Conservation (phyloP, 2,329 filamentous ascomycete species). For the Gnomoniopsis smithogilvyi region DNA sequence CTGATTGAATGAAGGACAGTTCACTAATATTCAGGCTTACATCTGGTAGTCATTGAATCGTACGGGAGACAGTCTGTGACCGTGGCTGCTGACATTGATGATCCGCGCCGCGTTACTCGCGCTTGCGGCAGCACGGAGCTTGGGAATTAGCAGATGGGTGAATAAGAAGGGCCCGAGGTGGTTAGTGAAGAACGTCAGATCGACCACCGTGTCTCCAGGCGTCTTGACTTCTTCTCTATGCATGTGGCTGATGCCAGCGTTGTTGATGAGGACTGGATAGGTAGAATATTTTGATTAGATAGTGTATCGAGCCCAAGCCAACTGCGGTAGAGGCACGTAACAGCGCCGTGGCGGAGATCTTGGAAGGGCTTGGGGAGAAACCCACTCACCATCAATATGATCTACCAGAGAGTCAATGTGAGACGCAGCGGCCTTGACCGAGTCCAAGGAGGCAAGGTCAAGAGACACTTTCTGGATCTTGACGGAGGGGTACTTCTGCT, state of each 20-base stretch:
- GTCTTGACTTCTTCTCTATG: slow-evolving; percentile 10
- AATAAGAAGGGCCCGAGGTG: slow-evolving; percentile 47
- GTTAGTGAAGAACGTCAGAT: slow-evolving; percentile 41
- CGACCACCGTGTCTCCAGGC: slow-evolving; percentile 19
- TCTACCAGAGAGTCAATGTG: slow-evolving; percentile 29
- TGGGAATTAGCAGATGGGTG: slow-evolving; percentile 42
- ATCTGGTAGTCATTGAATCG: slow-evolving; percentile 41
- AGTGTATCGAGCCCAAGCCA: neutral
- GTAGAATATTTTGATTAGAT: neutral
- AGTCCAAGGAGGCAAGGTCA: slow-evolving; percentile 35
- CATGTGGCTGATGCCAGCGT: slow-evolving; percentile 10
- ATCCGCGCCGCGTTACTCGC: slow-evolving; percentile 28
- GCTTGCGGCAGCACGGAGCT: slow-evolving; percentile 32
- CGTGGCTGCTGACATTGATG: slow-evolving; percentile 38
- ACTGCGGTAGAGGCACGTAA: neutral
- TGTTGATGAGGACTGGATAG: slow-evolving; percentile 15
- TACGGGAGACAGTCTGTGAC: slow-evolving; percentile 35
- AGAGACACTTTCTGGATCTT: slow-evolving; percentile 32
- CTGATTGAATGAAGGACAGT: neutral
- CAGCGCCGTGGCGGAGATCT: neutral
- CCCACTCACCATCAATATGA: slow-evolving; percentile 27
- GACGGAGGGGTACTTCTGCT: slow-evolving; percentile 30
- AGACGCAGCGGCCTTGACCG: slow-evolving; percentile 34
- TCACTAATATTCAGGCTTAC: neutral
- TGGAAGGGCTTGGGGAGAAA: too few species aligned